Evolutionary conservation across 345 rosid species (phyloP), one percentile per base, ranked within the genome.

Genomic region (Citropsis articulata): DNA sequence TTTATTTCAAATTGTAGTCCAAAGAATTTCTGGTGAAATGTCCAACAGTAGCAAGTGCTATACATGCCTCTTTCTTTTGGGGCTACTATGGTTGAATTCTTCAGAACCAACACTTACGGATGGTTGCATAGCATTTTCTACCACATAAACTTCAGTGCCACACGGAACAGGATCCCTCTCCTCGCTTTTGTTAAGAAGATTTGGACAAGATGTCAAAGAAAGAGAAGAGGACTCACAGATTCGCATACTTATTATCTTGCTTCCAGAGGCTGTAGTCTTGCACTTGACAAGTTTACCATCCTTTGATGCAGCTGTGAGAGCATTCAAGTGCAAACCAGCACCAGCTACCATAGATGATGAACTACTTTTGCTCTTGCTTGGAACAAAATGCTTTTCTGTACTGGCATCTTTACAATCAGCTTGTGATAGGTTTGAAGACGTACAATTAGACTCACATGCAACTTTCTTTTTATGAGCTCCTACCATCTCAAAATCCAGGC

Each of bases 251-350:
- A 40, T 72, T 36, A 78, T 28, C 73, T 85, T 85, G 71, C 66
- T 83, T 73, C 77, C 78, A 56, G 85, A 85, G 75, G 79, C 72
- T 59, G 63, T 28, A 35, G 80, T 76, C 83, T 70, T 76, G 59
- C 4, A 35, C 70, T 72, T 79, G 74, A 79, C 60, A 72, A 75
- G 45, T 53, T 81, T 84, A 65, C 70, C 75, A 48, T 77, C 84
- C 73, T 56, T 76, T 69, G 85, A 78, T 70, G 82, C 21, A 53
- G 75, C 85, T 69, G 80, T 77, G 56, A 90, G 86, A 76, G 83
- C 84, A 85, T 89, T 90, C 84, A 89, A 86, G 84, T 87, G 94
- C 87, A 90, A 85, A 68, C 90, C 94, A 79, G 81, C 80, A 6
- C 85, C 82, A 53, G 72, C 83, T 60, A 85, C 77, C 48, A 64